Base-by-base conservation (phyloP, 1,139 yeast genomes). In the Hemisphaericaspora xylofermentans region DNA sequence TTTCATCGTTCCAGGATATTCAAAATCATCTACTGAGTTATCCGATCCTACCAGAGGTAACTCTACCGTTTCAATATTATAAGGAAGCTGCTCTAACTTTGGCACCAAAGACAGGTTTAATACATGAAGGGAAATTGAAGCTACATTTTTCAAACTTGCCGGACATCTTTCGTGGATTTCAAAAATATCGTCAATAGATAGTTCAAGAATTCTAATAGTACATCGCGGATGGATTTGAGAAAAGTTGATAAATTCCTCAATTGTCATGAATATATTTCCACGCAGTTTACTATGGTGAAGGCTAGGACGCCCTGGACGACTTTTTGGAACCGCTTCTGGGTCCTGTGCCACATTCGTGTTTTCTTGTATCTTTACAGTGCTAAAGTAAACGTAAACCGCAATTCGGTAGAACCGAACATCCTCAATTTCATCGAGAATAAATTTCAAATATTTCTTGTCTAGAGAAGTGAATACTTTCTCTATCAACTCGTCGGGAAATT, bases 401-500 rank as follows among this genome's bases (percentile, higher is more conserved):
- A 35, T 35, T 14, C 18, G 27, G 4, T 28, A 15, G 6, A 35
- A 12, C 17, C 18, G 4, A 6, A 8, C n/a, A 17, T 16, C 17
- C 2, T 30, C 27, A 9, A 26, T 16, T 12, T 19, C 14, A 7
- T 28, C 33, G 15, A 35, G 10, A 28, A 35, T 28, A 13, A 16
- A 19, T 21, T 35, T 27, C 26, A 35, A 28, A 35, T 35, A 15
- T 6, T 14, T 13, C 6, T 12, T 5, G 10, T 12, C 33, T 7
- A 35, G 13, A 15, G 3, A 28, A 14, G n/a, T 19, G 15, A 35
- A 28, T 6, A 35, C 15, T 12, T 19, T 19, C 9, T 14, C 19
- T 21, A 35, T 30, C 33, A 35, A 27, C 28, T 35, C 38, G 17
- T 18, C 31, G 10, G 33, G 38, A 16, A 27, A 24, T 24, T 24